Percentiles rank a stretch among this genome's conserved stretches.
These are phyloP conservation scores for Cercospora nicotianae DNA, from an alignment of 2,329 filamentous ascomycete species.

Conservation along the genomic window DNA sequence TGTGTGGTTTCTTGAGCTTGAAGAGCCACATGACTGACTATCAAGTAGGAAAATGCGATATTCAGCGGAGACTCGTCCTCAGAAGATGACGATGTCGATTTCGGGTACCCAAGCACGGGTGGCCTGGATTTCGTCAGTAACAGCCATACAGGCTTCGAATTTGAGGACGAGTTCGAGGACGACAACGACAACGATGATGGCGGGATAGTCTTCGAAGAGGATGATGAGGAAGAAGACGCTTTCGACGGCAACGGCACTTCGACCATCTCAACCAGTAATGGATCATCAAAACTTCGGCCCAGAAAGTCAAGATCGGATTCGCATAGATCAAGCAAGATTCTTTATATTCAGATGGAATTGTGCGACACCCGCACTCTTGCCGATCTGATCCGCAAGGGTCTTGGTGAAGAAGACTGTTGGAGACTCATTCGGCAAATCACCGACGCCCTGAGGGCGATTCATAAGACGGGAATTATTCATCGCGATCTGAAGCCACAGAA, in stretches of 20 bases:
- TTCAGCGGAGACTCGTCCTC: constrained; percentile 4
- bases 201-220: constrained; percentile 28
- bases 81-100: constrained; percentile 59
- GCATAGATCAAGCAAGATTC: constrained; percentile 63
- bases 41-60: constrained; percentile 1
- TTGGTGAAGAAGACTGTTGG: constrained; percentile 82
- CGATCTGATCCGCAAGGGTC: constrained; percentile 75
- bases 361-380: constrained; percentile 91
- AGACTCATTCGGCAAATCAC: constrained; percentile 86
- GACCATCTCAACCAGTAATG: constrained; percentile 12
- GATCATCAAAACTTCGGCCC: constrained; percentile 26
- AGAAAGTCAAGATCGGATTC: constrained; percentile 51
- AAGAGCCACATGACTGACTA: not conserved
- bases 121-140: constrained; percentile 94
- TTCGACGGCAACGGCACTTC: constrained; percentile 39
- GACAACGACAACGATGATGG: constrained; percentile 54
- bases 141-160: constrained; percentile 74
- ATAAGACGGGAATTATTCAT: constrained; percentile 88
- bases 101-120: constrained; percentile 64
- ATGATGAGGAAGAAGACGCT: constrained; percentile 46
- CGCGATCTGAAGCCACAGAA: constrained; percentile 97
- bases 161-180: constrained; percentile 60
- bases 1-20: not conserved
- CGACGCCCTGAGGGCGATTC: constrained; percentile 86
- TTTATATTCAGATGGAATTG: constrained; percentile 99